Base-by-base conservation (phyloP, 2,329 filamentous ascomycete genomes). In the Microdochium paspali region DNA sequence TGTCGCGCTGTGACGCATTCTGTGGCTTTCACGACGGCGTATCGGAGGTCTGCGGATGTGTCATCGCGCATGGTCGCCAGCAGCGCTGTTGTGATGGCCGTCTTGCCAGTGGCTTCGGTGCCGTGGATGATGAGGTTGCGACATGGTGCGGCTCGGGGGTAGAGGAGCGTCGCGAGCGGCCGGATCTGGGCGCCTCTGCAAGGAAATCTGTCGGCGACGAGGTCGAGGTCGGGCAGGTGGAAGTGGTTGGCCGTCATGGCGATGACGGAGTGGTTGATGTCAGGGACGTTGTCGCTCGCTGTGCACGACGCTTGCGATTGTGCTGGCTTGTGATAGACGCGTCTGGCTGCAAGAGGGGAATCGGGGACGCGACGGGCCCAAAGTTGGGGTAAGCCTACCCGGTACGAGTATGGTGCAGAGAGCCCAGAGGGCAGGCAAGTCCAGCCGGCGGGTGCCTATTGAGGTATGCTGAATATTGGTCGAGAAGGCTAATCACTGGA, bases 71-170 rank as follows among this genome's bases (percentile, higher is more conserved):
- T 68, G 1, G 61, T 58, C 24, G 74, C 61, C 2, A 94, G 74
- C 15, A 89, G 74, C 3, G 75, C 72, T 48, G 73, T 72, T 3
- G 84, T 72, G 45, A 95, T 76, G 44, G 79, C 78, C 26, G 82
- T 87, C 68, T 97, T 97, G 35, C 90, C 91, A 0, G 90, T 95
- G 2, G 89, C 85, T 58, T 90, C 83, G 25, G 90, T 80, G 45
- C 93, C 93, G 63, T 97, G 83, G 44, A 94, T 66, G 21, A 96
- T 81, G 10, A 96, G 64, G 50, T 87, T 86, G 10, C 80, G 72
- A 48, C 85, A 86, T 48, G 80, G 83, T 25, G 87, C 83, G n/a
- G 83, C 73, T 44, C 70, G 65, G 21, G 81, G 77, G 80, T 87
- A 59, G 24, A 82, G 56, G 4, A 84, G 68, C 1, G 76, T 76